Conservation (phyloP, 192 early-diverging fungal genomes). For the Rhizophagus clarus region DNA sequence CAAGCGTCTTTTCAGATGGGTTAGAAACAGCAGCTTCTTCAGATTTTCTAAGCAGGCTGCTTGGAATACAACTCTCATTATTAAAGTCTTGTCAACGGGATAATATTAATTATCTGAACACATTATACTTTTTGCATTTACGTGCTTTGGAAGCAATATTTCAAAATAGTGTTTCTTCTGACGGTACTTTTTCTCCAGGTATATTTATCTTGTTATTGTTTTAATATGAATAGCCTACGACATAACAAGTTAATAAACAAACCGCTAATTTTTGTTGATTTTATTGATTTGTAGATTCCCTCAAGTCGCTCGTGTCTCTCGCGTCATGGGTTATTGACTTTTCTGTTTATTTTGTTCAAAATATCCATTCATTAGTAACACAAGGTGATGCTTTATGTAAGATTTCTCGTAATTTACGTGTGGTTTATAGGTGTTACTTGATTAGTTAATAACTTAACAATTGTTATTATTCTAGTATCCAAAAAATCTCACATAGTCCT, state of each 20-base stretch:
- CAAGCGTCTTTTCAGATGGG: background rate
- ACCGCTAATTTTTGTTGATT: background rate
- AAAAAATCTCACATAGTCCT: slow-evolving; percentile 21
- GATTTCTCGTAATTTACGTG: background rate
- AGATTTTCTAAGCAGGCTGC: slow-evolving; percentile 14
- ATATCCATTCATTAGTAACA: background rate
- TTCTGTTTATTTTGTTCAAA: slow-evolving; percentile 5
- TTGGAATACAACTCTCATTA: slow-evolving; percentile 28
- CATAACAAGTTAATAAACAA: background rate
- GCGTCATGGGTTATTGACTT: slow-evolving; percentile 15
- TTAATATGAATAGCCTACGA: background rate
- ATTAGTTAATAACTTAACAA: background rate
- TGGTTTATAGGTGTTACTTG: background rate
- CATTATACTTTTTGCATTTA: slow-evolving; percentile 8
- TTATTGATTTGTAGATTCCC: slow-evolving; percentile 5
- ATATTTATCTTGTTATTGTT: background rate
- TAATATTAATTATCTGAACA: slow-evolving; percentile 20
- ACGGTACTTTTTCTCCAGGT: slow-evolving; percentile 1
- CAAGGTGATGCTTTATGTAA: background rate
- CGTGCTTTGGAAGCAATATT: slow-evolving; percentile 4
- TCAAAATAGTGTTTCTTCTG: background rate
- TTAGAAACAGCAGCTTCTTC: background rate
- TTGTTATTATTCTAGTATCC: background rate
- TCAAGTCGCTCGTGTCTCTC: background rate
- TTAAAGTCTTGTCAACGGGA: slow-evolving; percentile 13